Evolutionary conservation across 441 rosid genomes (phyloP), one percentile per base, ranked within the genome.

Genomic region (Melastoma candidum): DNA sequence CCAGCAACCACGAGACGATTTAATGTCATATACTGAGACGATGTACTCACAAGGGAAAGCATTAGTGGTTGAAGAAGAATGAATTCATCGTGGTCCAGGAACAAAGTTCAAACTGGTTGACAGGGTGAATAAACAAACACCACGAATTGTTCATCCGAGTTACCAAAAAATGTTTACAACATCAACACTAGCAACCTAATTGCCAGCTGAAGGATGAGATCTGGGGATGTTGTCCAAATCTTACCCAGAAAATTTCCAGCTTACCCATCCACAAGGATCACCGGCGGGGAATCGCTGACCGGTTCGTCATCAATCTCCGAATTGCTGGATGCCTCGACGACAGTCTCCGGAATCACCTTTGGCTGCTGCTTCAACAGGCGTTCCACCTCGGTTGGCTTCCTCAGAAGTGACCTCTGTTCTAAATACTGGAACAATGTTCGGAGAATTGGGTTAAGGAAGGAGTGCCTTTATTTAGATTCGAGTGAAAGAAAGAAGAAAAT

Each of bases 351-450:
- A 63, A 71, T 65, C 47, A 79, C 71, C 56, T 74, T 49, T 2
- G 83, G 81, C 63, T 74, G 46, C 61, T 76, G 73, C 44, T 56
- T 58, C 56, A 71, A 63, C 50, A 77, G 59, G 39, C 81, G 73
- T 14, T 70, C 65, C 63, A 74, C 79, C 67, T 79, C 83, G 4
- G 56, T 47, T 12, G 79, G 78, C 26, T 47, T 70, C 61, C 53
- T 54, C 53, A 82, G 88, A 51, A 71, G 63, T 46, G n/a, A 45
- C 70, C 51, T 51, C 48, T 57, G 72, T 6, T 69, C 74, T 58
- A 73, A 39, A 58, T 73, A 73, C 60, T 48, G 68, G 39, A 13
- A 49, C 5, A 74, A 61, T 26, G 77, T 79, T 64, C n/a, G 22
- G 24, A 36, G 45, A 44, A 61, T 39, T 41, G 62, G 13, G 77